Evolutionary conservation across 176 grass and related monocot genomes (phyloP).

Genomic region (Avena insularis): DNA sequence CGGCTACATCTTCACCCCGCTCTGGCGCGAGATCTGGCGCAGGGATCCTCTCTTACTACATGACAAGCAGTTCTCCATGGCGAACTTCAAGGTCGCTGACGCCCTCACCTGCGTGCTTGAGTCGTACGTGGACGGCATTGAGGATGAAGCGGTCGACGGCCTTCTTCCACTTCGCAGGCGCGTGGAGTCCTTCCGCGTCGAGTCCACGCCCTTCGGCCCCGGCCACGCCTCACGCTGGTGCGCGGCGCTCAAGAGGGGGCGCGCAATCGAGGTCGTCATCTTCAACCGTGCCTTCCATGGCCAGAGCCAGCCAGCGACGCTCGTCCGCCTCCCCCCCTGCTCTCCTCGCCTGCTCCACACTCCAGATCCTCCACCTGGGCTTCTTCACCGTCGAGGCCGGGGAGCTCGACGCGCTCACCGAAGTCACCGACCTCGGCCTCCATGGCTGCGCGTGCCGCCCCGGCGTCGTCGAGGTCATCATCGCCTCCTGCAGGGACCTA

Average conservation of each 20-base stretch:
- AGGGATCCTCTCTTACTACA: background rate
- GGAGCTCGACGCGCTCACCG: background rate
- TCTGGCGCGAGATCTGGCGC: background rate
- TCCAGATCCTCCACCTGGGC: background rate
- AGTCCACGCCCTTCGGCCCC: background rate
- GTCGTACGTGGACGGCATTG: background rate
- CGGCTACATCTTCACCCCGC: background rate
- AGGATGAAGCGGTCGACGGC: background rate
- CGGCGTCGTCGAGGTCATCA: background rate
- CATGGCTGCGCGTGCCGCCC: background rate
- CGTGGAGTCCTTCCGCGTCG: background rate
- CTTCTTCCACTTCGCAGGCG: too few relatives aligned
- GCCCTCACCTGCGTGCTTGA: background rate
- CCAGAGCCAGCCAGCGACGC: background rate
- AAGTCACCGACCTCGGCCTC: background rate
- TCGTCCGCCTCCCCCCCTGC: background rate
- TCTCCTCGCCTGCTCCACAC: background rate
- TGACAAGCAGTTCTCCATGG: background rate
- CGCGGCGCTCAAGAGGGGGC: background rate
- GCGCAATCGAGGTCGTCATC: background rate
- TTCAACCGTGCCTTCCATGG: background rate
- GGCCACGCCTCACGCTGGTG: background rate
- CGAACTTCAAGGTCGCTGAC: background rate
- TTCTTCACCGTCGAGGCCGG: conserved; percentile 2
- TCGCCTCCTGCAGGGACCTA: background rate